Conservation (phyloP, 352 stramenopile species). For the Blastocystis sp. region DNA sequence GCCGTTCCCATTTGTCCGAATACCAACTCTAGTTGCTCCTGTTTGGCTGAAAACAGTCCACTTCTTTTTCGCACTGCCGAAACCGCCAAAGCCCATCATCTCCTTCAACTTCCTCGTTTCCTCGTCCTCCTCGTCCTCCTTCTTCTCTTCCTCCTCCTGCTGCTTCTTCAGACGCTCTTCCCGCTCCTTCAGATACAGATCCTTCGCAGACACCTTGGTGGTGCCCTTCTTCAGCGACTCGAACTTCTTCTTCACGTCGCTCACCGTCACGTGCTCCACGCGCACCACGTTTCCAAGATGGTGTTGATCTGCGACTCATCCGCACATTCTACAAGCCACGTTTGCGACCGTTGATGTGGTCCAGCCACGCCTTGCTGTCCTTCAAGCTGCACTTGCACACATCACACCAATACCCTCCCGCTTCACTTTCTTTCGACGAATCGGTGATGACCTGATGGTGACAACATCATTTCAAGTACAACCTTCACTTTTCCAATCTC, state of each 20-base stretch:
- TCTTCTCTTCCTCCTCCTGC: constrained; percentile 81
- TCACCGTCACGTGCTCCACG: constrained; percentile 76
- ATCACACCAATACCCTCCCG: constrained; percentile 85
- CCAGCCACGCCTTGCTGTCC: constrained; percentile 86
- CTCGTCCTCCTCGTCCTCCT: constrained; percentile 39
- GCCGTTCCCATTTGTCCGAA: constrained; percentile 10
- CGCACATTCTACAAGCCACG: constrained; percentile 73
- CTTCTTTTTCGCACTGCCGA: constrained; percentile 47
- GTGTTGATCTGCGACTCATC: constrained; percentile 77
- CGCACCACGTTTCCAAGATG: constrained; percentile 87
- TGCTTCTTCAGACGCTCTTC: constrained; percentile 72
- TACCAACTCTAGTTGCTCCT: background rate
- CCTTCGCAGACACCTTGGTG: constrained; percentile 83
- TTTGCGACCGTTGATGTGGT: constrained; percentile 91
- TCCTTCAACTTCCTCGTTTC: constrained; percentile 28
- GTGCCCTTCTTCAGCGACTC: constrained; percentile 78
- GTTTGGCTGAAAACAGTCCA: background rate
- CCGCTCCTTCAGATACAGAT: constrained; percentile 71
- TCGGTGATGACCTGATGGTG: constrained; percentile 79
- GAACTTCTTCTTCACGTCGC: constrained; percentile 66
- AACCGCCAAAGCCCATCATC: constrained; percentile 42
- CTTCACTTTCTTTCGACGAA: constrained; percentile 78
- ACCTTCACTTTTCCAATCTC: constrained; percentile 78
- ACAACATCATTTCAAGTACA: background rate
- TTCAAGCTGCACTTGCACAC: constrained; percentile 86